Base-by-base conservation (phyloP, 2,329 filamentous ascomycete species). In the Sporothrix brunneoviolacea region DNA sequence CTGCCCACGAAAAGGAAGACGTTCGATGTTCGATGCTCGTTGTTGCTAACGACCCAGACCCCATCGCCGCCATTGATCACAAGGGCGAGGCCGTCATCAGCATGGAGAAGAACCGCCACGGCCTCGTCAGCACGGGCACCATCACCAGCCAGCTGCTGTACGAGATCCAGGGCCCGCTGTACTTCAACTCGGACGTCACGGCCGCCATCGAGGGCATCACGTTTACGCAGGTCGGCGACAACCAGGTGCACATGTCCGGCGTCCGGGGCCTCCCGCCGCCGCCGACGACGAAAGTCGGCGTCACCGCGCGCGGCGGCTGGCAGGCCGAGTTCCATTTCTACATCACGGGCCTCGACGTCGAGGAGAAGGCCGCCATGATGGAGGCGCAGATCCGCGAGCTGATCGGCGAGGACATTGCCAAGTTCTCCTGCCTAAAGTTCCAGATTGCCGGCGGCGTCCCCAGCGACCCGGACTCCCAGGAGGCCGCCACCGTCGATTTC, bases 251-350 rank as follows among this genome's bases (percentile, higher is more conserved):
- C 1, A 70, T 71, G 0, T 62, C 70, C 18, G 66, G 55, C 18
- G 74, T 73, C 1, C 53, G 57, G 1, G 66, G 70, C n/a, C n/a
- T n/a, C n/a, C n/a, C n/a, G 0, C 74, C 74, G 2, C 74, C 74
- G 0, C 65, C 72, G 2, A 76, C 74, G 0, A 77, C 74, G 1
- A 77, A 77, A 55, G 64, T 74, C 7, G 73, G 73, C n/a, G 65
- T 76, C 15, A 75, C 72, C 54, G 76, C 74, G 51, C 61, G 65
- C 8, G 74, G 68, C 8, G 74, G 74, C 0, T 77, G 68, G 51
- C 69, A 76, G 57, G 65, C 65, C 2, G 67, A 77, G 55, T 48
- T 71, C 4, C 58, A 73, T 0, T 22, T 71, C 24, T 75, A 76
- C 50, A 70, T 70, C 2, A 68, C 68, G 0, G 74, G 73, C 0